Base-by-base conservation (phyloP, 2,329 filamentous ascomycete genomes). In the Rhytidhysteron rufulum region DNA sequence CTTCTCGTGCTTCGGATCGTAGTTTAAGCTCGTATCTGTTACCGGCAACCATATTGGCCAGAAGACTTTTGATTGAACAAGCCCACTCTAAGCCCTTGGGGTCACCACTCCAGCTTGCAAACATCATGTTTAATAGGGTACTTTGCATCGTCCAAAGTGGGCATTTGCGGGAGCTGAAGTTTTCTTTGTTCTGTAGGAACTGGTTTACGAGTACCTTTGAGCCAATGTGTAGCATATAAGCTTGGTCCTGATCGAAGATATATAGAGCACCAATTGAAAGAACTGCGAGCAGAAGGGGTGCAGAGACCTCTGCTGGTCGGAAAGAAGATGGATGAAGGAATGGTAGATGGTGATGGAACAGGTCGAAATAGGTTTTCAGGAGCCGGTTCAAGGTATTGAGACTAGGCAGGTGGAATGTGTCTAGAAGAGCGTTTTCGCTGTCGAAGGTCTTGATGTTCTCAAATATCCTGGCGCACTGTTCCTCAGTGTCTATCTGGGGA, bases 121-220 rank as follows among this genome's bases (percentile, higher is more conserved):
- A 97, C 51, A 96, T 84, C 93, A 97, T 97, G 74, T 98, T 98
- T 43, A 98, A 75, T 39, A 98, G 73, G 3, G 90, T 95, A 64
- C 88, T 88, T 65, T 98, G 93, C 88, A 97, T 97, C 34, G 91
- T 93, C 91, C 93, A 97, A 11, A 98, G 70, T 4, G 93, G 93
- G 58, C 91, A 97, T 66, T 96, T 97, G 55, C 91, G 83, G 7
- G 93, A 97, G 73, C 91, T 95, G 67, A 97, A 97, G 69, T 95
- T 95, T 66, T 96, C 90, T 74, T 96, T 96, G 72, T 96, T 94
- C 68, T 95, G 89, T 47, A 98, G 68, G 66, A 97, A 97, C 64
- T 96, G 88, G 62, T 94, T 96, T 56, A 97, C 90, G 15, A 98
- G 79, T 20, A 97, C 86, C 73, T 97, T 98, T 44, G 93, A 95